Percentiles rank a stretch among this genome's conserved stretches.
Evolutionary conservation across 1,284 basidiomycete species (phyloP).

Genomic region (Naganishia sp.): DNA sequence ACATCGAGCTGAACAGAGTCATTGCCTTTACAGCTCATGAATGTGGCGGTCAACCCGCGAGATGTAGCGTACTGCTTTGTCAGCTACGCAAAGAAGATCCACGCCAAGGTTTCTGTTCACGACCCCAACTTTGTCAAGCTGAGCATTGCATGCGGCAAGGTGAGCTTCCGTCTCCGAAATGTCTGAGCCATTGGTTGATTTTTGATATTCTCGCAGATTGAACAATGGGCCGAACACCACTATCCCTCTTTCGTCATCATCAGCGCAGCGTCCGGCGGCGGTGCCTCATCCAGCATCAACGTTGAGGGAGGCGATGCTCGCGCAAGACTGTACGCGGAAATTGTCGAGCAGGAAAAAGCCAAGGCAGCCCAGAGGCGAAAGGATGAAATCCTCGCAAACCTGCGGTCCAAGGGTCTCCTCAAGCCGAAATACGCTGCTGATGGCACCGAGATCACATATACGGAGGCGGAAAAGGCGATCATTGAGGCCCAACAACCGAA

Average conservation of each 20-base stretch:
- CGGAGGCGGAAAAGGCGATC: conserved; percentile 14
- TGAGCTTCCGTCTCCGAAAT: conserved; percentile 41
- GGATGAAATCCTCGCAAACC: conserved; percentile 43
- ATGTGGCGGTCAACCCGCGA: conserved; percentile 84
- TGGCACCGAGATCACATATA: conserved; percentile 33
- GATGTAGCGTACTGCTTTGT: conserved; percentile 90
- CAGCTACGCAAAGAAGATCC: conserved; percentile 77
- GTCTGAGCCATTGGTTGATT: background rate
- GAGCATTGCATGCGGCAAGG: conserved; percentile 77
- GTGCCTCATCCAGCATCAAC: conserved; percentile 49
- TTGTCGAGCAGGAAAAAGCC: conserved; percentile 41
- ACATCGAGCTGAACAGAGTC: too few species aligned
- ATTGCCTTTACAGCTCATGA: conserved; percentile 67
- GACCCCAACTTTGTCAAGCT: conserved; percentile 87
- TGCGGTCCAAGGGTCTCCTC: conserved; percentile 41
- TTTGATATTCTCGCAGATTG: conserved; percentile 62
- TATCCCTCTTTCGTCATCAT: conserved; percentile 80
- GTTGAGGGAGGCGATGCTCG: conserved; percentile 63
- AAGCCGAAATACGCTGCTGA: conserved; percentile 37
- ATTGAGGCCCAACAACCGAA: conserved; percentile 20
- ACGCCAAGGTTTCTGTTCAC: conserved; percentile 71
- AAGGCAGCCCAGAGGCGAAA: conserved; percentile 38
- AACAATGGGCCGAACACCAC: conserved; percentile 85
- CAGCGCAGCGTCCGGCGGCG: conserved; percentile 35
- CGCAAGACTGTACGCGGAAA: conserved; percentile 41